Conservation (phyloP, 768 basidiomycete species). For the Mycena vitilis region DNA sequence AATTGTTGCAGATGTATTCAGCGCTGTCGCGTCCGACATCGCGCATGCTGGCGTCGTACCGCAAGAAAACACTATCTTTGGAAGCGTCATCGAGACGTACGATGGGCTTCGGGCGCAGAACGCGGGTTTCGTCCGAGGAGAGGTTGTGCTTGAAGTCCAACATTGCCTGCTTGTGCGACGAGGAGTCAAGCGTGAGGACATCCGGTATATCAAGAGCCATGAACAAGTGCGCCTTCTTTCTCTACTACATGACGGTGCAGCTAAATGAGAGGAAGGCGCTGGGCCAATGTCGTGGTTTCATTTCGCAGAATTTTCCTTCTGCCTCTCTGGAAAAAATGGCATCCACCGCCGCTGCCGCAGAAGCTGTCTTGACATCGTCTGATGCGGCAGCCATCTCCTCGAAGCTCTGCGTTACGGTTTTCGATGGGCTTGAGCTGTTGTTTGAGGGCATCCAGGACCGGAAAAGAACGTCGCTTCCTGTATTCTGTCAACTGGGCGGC, state of each 20-base stretch:
- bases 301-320: constrained; percentile 62
- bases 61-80: constrained; percentile 84
- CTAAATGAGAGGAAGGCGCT: constrained; percentile 62
- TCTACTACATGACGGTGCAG: not conserved
- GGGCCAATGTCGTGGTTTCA: constrained; percentile 80
- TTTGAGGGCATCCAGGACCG: constrained; percentile 73
- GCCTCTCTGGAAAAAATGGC: constrained; percentile 66
- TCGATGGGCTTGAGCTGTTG: constrained; percentile 72
- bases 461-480: constrained; percentile 51
- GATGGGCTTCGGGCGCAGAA: constrained; percentile 65
- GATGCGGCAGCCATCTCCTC: constrained; percentile 83
- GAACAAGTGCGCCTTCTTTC: constrained; percentile 68
- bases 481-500: constrained; percentile 13
- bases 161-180: constrained; percentile 76
- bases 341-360: constrained; percentile 82
- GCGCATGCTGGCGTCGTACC: constrained; percentile 75
- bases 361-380: constrained; percentile 54
- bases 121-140: constrained; percentile 67
- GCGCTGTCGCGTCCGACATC: constrained; percentile 55
- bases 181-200: constrained; percentile 66
- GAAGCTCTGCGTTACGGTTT: constrained; percentile 67
- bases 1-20: constrained; percentile 65
- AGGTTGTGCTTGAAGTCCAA: constrained; percentile 67
- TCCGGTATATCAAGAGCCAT: constrained; percentile 77
- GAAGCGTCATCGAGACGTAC: constrained; percentile 80